Evolutionary conservation across 2,329 filamentous ascomycete species (phyloP), one percentile per base, ranked within the genome.

Genomic region (Aureobasidium sp.): DNA sequence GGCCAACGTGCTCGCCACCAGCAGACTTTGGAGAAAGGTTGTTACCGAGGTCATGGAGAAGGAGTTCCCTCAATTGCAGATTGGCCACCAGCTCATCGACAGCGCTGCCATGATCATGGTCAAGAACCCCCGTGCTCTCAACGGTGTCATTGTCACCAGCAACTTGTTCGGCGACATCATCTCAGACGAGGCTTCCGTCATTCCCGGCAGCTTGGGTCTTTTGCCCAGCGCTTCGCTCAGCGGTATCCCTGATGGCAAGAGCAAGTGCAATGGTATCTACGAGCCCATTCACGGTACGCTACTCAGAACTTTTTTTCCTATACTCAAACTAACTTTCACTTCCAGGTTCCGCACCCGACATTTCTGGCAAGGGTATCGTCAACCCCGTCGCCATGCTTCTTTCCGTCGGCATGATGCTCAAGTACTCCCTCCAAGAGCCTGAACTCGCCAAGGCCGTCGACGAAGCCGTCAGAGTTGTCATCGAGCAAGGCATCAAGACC

Each of bases 151-250:
- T 50, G 86, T 97, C 66, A 96, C 92, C 13, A 92, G 88, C 80
- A 99, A 97, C 76, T 74, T 97, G 68, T 96, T 96, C 73, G 94
- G 93, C 65, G 93, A 97, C 75, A 97, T 97, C 72, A 91, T 99
- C 72, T 90, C 85, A 72, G 93, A 97, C 73, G 93, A 97, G 81
- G 92, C 93, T 5, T 92, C 88, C 69, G 92, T 96, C 55, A 97
- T 97, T 68, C 91, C 93, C 3, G 93, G 93, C 16, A 91, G 87
- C 69, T 85, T 97, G 68, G 93, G 94, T 34, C 79, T 97, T 66
- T 78, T 96, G 67, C 93, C 93, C 30, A 93, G 88, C 73, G 93
- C 93, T 13, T 94, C 88, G 75, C 78, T 97, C 73, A 89, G 87
- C 66, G 90, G 89, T 44, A 85, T 96, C 63, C 93, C 93, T 0